Evolutionary conservation across 768 basidiomycete genomes (phyloP).

Genomic region (Boletus tylopilopsis): DNA sequence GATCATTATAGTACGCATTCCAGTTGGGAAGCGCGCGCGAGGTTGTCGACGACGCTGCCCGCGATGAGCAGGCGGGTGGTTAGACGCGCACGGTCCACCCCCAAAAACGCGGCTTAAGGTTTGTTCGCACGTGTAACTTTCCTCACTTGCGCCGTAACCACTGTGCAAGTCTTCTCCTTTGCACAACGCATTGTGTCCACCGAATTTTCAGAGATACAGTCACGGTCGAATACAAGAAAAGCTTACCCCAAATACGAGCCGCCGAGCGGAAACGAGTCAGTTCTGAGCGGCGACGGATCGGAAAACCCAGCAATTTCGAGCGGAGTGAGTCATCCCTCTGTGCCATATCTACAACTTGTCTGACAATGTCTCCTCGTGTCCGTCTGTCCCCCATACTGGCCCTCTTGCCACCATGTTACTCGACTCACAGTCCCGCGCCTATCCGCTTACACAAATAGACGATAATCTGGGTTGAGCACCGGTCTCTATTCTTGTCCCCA

Average conservation of each 20-base stretch:
- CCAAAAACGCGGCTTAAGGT: slow-evolving; percentile 27
- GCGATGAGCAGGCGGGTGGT: slow-evolving; percentile 9
- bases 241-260: slow-evolving; percentile 9
- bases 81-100: slow-evolving; percentile 25
- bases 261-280: slow-evolving; percentile 12
- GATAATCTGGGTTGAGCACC: slow-evolving; percentile 19
- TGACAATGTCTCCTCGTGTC: slow-evolving; percentile 2
- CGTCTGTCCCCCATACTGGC: slow-evolving; percentile 7
- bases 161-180: slow-evolving; percentile 9
- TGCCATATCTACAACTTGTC: neutral
- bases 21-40: neutral
- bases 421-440: slow-evolving; percentile 22
- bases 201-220: slow-evolving; percentile 9
- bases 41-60: slow-evolving; percentile 19
- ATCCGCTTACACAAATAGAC: slow-evolving; percentile 32
- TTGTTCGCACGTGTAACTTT: slow-evolving; percentile 32
- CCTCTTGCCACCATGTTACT: slow-evolving; percentile 17
- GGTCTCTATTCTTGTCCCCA: slow-evolving; percentile 26
- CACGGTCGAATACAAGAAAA: slow-evolving; percentile 10
- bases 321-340: slow-evolving; percentile 30
- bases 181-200: slow-evolving; percentile 5
- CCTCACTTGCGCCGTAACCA: slow-evolving; percentile 29
- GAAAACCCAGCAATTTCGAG: slow-evolving; percentile 36
- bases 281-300: slow-evolving; percentile 38
- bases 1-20: slow-evolving; percentile 27